These are phyloP conservation scores for Coemansia sp. DNA, from an alignment of 192 early-diverging fungal genomes.

Conservation along the genomic window DNA sequence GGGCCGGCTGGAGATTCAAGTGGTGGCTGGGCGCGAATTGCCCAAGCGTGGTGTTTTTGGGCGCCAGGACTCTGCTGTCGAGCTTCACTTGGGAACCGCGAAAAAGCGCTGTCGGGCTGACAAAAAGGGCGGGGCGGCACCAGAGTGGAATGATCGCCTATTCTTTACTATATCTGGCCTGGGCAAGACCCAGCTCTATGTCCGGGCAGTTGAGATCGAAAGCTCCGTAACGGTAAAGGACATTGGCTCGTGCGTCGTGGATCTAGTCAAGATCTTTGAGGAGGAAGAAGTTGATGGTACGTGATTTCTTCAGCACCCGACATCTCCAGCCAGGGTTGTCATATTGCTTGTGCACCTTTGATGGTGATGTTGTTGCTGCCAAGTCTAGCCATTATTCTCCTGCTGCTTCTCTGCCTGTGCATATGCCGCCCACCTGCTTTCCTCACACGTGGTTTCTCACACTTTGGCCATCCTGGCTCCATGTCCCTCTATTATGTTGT, in stretches of 20 bases:
- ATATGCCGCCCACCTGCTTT: not conserved
- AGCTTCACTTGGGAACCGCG: constrained; percentile 37
- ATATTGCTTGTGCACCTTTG: not conserved
- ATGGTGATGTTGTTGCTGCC: no score
- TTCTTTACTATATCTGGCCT: constrained; percentile 33
- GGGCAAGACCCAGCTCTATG: constrained; percentile 37
- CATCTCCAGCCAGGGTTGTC: no score
- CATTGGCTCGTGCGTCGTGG: constrained; percentile 44
- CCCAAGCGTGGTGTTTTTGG: constrained; percentile 41
- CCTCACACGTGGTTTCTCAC: not conserved
- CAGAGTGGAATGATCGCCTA: constrained; percentile 49
- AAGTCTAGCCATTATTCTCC: no score
- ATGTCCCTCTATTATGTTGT: not conserved
- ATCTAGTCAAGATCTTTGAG: constrained; percentile 39
- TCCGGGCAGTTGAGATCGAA: constrained; percentile 41
- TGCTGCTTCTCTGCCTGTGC: not conserved
- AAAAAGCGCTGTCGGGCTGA: constrained; percentile 46
- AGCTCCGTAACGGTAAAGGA: constrained; percentile 24
- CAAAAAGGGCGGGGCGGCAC: constrained; percentile 49
- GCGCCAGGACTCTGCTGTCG: constrained; percentile 41
- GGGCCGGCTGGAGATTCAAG: constrained; percentile 43
- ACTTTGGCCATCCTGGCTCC: not conserved
- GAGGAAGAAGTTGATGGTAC: constrained; percentile 49
- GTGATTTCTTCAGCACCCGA: no score
- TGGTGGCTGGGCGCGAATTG: constrained; percentile 46